Evolutionary conservation across 345 rosid genomes (phyloP).

Genomic region (Boechera stricta): DNA sequence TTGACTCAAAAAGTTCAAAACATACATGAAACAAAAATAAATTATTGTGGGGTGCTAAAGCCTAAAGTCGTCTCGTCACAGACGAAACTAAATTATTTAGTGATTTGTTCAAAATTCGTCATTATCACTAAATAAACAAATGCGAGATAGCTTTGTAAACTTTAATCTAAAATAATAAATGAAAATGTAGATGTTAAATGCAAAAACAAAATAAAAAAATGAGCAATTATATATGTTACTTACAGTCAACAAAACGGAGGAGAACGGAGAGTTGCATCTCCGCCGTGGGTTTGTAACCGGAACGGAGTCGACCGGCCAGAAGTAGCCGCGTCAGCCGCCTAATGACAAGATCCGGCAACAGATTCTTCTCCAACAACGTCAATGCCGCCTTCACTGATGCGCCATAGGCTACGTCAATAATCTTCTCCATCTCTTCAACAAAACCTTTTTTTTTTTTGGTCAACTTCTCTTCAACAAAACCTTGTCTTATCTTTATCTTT

Average conservation of each 20-base stretch:
- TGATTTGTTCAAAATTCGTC: too few species aligned
- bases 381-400: constrained; percentile 60
- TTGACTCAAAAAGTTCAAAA: background rate
- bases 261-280: constrained; percentile 72
- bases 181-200: background rate
- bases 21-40: background rate
- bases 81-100: too few species aligned
- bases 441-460: background rate
- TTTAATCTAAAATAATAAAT: background rate
- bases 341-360: constrained; percentile 71
- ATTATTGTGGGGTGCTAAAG: background rate
- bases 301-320: constrained; percentile 74
- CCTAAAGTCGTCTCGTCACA: background rate
- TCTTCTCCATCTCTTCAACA: constrained; percentile 55
- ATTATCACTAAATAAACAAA: too few species aligned
- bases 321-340: constrained; percentile 70
- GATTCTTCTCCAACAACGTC: constrained; percentile 67
- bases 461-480: constrained; percentile 13
- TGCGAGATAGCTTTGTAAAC: background rate
- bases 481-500: constrained; percentile 11
- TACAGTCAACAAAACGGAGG: constrained; percentile 64
- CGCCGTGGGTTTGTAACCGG: constrained; percentile 61
- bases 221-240: background rate
- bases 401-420: constrained; percentile 59
- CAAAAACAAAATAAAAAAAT: background rate